phyloP scores from a whole-genome alignment of 306 rosid genomes.

The Fragaria ananassa region DNA sequence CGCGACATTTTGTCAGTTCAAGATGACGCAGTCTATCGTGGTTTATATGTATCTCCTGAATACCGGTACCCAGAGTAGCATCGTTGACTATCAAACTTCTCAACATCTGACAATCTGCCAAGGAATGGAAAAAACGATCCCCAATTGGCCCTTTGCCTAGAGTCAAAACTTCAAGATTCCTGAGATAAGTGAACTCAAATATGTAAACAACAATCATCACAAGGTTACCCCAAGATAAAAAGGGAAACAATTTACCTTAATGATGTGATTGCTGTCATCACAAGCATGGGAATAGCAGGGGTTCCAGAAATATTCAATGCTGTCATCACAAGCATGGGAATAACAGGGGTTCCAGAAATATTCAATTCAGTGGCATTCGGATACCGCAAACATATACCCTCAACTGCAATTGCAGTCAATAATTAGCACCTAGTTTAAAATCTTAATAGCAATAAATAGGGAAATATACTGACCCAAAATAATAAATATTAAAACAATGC shows the following conservation, averaged over 20 bases:
- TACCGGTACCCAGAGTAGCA: constrained; percentile 81
- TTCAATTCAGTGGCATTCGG: constrained; percentile 91
- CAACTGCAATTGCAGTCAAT: constrained; percentile 55
- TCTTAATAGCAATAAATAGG: background rate
- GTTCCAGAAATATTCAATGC: constrained; percentile 79
- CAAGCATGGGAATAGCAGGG: constrained; percentile 58
- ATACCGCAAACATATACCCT: constrained; percentile 91
- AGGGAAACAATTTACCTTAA: constrained; percentile 50
- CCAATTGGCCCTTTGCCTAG: constrained; percentile 76
- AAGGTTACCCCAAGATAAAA: background rate
- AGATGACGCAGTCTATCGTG: constrained; percentile 82
- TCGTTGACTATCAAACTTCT: constrained; percentile 72
- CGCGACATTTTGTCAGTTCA: constrained; percentile 85
- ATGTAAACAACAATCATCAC: constrained; percentile 24
- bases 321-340: constrained; percentile 68
- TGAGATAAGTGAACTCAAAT: constrained; percentile 26
- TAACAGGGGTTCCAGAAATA: constrained; percentile 60
- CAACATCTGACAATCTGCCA: constrained; percentile 67
- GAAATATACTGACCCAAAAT: background rate
- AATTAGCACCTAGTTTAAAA: constrained; percentile 22
- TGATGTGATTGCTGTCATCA: constrained; percentile 70
- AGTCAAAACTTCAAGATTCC: constrained; percentile 80
- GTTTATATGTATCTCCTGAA: constrained; percentile 73
- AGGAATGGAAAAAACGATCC: constrained; percentile 74
- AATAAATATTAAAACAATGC: background rate